These are phyloP conservation scores for Rutstroemia sp. DNA, from an alignment of 2,329 filamentous ascomycete genomes.

Conservation along the genomic window DNA sequence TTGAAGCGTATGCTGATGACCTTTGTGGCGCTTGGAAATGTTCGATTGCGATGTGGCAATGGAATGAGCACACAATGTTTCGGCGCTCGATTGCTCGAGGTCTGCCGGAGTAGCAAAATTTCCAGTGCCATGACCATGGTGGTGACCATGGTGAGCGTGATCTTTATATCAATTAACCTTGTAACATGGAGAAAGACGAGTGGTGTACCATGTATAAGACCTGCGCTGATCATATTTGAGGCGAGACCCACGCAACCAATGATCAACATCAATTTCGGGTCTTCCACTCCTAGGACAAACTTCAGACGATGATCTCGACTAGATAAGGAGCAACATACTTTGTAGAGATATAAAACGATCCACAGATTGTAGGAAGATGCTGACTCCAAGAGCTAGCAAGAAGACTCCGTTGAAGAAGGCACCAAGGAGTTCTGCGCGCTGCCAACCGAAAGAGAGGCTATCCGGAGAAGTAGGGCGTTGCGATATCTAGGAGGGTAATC, in stretches of 20 bases:
- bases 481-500: slow-evolving; percentile 41
- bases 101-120: background rate
- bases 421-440: slow-evolving; percentile 63
- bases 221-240: slow-evolving; percentile 59
- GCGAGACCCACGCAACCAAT: slow-evolving; percentile 60
- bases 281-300: slow-evolving; percentile 45
- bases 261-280: slow-evolving; percentile 60
- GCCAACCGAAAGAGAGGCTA: slow-evolving; percentile 66
- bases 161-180: slow-evolving; percentile 2
- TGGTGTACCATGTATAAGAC: slow-evolving; percentile 54
- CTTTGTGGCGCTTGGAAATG: slow-evolving; percentile 32
- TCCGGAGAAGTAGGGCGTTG: slow-evolving; percentile 49
- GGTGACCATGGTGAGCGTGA: slow-evolving; percentile 14
- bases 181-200: background rate
- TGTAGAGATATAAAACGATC: slow-evolving; percentile 58
- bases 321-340: slow-evolving; percentile 32
- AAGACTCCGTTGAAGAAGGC: slow-evolving; percentile 79
- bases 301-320: background rate
- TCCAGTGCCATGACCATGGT: background rate
- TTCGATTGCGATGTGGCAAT: background rate
- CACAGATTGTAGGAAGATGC: slow-evolving; percentile 65
- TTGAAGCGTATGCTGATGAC: slow-evolving; percentile 40
- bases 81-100: slow-evolving; percentile 7
- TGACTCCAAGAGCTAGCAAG: slow-evolving; percentile 62
- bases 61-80: background rate